These are phyloP conservation scores for Paecilomyces formosus DNA, from an alignment of 2,329 filamentous ascomycete genomes.

Conservation along the genomic window DNA sequence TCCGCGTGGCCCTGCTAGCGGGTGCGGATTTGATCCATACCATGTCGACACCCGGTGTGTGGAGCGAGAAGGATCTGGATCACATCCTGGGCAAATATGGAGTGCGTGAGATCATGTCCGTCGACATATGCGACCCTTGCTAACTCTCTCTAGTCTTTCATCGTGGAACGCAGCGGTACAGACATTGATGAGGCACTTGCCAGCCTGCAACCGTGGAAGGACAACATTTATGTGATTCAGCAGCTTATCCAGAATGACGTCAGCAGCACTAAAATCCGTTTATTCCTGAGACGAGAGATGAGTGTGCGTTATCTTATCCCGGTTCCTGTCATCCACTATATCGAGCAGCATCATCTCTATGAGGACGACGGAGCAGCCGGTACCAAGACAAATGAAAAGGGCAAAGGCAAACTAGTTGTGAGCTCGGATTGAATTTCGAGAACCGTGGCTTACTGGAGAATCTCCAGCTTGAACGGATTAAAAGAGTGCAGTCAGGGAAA, in stretches of 20 bases:
- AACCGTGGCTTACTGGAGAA: not conserved
- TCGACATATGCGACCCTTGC: not conserved
- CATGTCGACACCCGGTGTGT: constrained; percentile 65
- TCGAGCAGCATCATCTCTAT: constrained; percentile 60
- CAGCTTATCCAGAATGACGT: constrained; percentile 84
- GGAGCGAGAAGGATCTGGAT: constrained; percentile 76
- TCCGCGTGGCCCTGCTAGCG: constrained; percentile 72
- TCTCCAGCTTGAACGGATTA: not conserved
- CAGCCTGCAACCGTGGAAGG: constrained; percentile 72
- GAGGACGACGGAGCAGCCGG: constrained; percentile 39
- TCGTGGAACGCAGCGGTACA: constrained; percentile 80
- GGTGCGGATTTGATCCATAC: constrained; percentile 70
- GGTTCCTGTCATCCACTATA: constrained; percentile 66
- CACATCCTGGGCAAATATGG: constrained; percentile 81
- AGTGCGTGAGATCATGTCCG: constrained; percentile 18
- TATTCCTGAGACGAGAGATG: constrained; percentile 73
- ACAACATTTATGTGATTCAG: constrained; percentile 81
- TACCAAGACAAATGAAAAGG: constrained; percentile 22
- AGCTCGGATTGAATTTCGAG: constrained; percentile 17
- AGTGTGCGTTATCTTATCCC: constrained; percentile 73
- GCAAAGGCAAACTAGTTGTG: constrained; percentile 21
- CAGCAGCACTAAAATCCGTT: constrained; percentile 71
- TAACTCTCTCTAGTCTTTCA: constrained; percentile 50
- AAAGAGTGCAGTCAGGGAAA: not conserved
- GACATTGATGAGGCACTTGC: constrained; percentile 82